Evolutionary conservation across 352 stramenopile species (phyloP), one percentile per base, ranked within the genome.

Genomic region (Globisporangium abappressorium): DNA sequence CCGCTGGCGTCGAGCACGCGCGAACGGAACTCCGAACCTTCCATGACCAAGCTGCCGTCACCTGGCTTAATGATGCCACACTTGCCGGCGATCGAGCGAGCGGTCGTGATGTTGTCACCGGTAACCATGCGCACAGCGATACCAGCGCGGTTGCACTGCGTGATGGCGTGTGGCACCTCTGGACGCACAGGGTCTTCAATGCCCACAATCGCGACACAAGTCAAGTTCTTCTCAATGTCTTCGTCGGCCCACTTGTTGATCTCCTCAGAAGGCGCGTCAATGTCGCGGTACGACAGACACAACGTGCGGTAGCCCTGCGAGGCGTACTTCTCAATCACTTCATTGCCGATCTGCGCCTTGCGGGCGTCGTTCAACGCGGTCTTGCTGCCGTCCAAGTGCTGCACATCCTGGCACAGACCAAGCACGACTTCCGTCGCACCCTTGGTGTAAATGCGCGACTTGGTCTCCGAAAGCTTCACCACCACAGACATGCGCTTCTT

Each of bases 91-190:
- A 99, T 98, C 7, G 89, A 86, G 15, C 93, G 64, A 24, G 94
- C 94, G 11, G 95, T 98, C 61, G 93, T 79, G 53, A 97, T 84
- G 51, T 89, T 93, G 76, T 99, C 94, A 43, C 93, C 93, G 3
- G 93, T 98, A 2, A 98, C 84, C 86, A 98, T 97, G 43, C 95
- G 84, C 18, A 97, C 90, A 64, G 68, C 81, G 78, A 98, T 94
- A 24, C 97, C 97, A 2, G 95, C 95, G 18, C 73, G 76, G 75
- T 98, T 87, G 74, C 96, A 99, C n/a, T 81, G 83, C n/a, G 74
- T 72, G n/a, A 99, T 96, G 18, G 96, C 86, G 18, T 91, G 75
- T 41, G 91, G 85, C n/a, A 98, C 96, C 69, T 97, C 91, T 0
- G 78, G 71, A 9, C 96, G 85, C 47, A 98, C 82, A 6, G 97